Evolutionary conservation across 345 rosid species (phyloP).

Genomic region (Citrus cavaleriei): DNA sequence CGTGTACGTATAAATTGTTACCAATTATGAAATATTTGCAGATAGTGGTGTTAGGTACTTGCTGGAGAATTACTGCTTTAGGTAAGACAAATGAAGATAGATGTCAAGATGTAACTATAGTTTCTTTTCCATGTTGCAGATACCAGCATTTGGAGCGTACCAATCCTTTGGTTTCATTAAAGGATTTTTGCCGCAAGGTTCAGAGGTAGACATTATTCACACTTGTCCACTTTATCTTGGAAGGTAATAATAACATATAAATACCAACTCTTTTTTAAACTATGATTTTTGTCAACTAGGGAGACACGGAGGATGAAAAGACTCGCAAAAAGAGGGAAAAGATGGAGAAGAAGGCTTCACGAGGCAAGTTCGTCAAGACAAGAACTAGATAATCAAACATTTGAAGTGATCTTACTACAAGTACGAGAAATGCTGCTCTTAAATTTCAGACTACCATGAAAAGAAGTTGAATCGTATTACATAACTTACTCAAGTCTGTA

Average conservation of each 20-base stretch:
- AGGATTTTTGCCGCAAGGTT: conserved; percentile 59
- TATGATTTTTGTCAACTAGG: conserved; percentile 35
- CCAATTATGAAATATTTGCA: background rate
- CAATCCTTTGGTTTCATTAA: conserved; percentile 55
- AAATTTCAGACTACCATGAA: background rate
- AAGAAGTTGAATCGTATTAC: background rate
- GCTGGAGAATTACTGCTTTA: too few relatives aligned
- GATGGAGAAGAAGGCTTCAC: conserved; percentile 83
- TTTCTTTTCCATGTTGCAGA: conserved; percentile 29
- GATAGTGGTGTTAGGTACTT: background rate
- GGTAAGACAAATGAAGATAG: background rate
- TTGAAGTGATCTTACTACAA: background rate
- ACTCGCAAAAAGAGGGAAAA: conserved; percentile 84
- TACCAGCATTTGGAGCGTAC: conserved; percentile 76
- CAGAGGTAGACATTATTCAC: conserved; percentile 47
- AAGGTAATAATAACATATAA: background rate
- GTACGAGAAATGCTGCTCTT: background rate
- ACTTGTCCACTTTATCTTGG: background rate
- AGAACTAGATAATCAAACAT: conserved; percentile 38
- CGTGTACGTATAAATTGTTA: background rate
- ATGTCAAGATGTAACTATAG: background rate
- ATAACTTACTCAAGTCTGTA: background rate
- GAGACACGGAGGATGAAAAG: conserved; percentile 73
- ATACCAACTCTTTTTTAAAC: background rate
- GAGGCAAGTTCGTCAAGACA: conserved; percentile 59